Percentiles rank a stretch among this genome's conserved stretches.
These are phyloP conservation scores for Aspergillus fischeri DNA, from an alignment of 2,329 filamentous ascomycete species.

Conservation along the genomic window DNA sequence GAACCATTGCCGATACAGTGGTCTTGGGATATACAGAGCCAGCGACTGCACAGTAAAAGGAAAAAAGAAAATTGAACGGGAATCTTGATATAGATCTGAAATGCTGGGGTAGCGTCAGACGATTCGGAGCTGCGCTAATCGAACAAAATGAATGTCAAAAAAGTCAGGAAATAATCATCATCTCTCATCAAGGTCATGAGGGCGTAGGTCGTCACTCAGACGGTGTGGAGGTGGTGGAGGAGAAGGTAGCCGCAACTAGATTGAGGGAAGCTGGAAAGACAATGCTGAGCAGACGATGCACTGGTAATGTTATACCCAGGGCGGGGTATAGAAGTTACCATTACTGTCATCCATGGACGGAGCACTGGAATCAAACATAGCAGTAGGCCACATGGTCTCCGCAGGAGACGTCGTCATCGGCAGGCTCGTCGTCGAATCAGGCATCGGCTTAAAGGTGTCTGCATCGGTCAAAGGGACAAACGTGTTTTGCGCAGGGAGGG, in stretches of 20 bases:
- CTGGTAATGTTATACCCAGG: slow-evolving; percentile 26
- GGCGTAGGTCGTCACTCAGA: slow-evolving; percentile 24
- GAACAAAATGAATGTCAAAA: slow-evolving; percentile 18
- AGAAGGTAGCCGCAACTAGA: slow-evolving; percentile 22
- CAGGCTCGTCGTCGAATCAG: slow-evolving; percentile 14
- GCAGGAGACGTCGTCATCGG: slow-evolving; percentile 23
- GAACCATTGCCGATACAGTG: not conserved
- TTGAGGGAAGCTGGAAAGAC: slow-evolving; percentile 15
- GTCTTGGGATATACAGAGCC: not conserved
- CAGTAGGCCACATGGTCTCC: slow-evolving; percentile 32
- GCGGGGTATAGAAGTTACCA: slow-evolving; percentile 24
- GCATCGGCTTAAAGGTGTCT: slow-evolving; percentile 20
- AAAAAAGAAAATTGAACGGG: not conserved
- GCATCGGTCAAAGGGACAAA: slow-evolving; percentile 25
- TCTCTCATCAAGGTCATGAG: slow-evolving; percentile 44
- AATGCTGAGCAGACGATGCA: slow-evolving; percentile 1
- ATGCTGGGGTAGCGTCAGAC: not conserved
- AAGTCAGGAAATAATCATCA: slow-evolving; percentile 40
- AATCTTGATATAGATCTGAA: not conserved
- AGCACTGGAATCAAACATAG: slow-evolving; percentile 29
- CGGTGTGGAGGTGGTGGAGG: slow-evolving; percentile 39
- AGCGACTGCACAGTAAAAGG: not conserved
- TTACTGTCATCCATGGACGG: slow-evolving; percentile 27
- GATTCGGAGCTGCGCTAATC: slow-evolving; percentile 24
- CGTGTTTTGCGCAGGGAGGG: slow-evolving; percentile 25